These are phyloP conservation scores for Malassezia sympodialis DNA, from an alignment of 1,284 basidiomycete species.

Conservation along the genomic window DNA sequence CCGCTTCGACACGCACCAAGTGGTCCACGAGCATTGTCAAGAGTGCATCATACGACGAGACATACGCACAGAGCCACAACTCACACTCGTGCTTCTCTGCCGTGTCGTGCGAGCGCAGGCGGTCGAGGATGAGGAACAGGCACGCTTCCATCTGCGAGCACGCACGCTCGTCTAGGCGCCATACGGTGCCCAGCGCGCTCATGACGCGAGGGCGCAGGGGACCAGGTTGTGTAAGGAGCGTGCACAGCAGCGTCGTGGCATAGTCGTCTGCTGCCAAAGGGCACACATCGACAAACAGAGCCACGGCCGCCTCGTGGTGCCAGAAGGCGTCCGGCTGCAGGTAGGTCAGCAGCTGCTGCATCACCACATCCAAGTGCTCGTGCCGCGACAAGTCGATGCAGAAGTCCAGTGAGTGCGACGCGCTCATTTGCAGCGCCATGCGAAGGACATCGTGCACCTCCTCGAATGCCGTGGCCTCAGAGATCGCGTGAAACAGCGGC, in stretches of 20 bases:
- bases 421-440: background rate
- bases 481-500: background rate
- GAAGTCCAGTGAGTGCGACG: background rate
- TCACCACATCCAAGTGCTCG: background rate
- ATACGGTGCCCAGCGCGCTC: conserved; percentile 81
- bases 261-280: conserved; percentile 12
- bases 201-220: conserved; percentile 53
- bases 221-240: conserved; percentile 12
- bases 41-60: conserved; percentile 34
- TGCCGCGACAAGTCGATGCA: background rate
- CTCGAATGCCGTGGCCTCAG: background rate
- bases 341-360: conserved; percentile 61
- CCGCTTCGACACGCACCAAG: background rate
- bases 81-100: conserved; percentile 25
- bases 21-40: conserved; percentile 21
- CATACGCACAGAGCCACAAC: conserved; percentile 32
- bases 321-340: conserved; percentile 59
- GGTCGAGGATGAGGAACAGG: conserved; percentile 75
- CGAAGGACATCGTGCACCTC: background rate
- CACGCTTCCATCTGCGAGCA: conserved; percentile 52
- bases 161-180: conserved; percentile 67
- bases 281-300: conserved; percentile 63
- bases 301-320: conserved; percentile 73
- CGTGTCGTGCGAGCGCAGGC: conserved; percentile 50
- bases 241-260: conserved; percentile 19